These are phyloP conservation scores for Zymoseptoria pseudotritici DNA, from an alignment of 2,329 filamentous ascomycete genomes.

Conservation along the genomic window DNA sequence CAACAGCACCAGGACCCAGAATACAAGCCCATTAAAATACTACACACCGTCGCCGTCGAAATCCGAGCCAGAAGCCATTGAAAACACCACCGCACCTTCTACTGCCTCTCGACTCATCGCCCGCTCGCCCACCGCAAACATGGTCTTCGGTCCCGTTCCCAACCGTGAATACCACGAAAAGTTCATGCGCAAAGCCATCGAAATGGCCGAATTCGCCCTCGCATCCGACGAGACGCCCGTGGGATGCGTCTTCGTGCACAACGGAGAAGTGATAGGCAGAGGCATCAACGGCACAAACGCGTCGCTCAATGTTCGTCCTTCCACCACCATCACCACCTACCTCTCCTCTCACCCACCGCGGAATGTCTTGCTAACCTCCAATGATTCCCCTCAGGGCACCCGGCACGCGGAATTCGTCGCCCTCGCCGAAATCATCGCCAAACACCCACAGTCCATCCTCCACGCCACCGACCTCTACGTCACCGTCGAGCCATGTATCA, in stretches of 20 bases:
- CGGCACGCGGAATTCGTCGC: slow-evolving; percentile 94
- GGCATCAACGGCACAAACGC: slow-evolving; percentile 98
- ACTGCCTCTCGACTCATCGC: not conserved
- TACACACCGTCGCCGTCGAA: not conserved
- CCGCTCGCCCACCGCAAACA: slow-evolving; percentile 4
- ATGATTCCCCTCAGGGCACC: slow-evolving; percentile 55
- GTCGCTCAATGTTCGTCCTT: slow-evolving; percentile 54
- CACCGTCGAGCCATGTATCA: slow-evolving; percentile 96
- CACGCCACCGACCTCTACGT: slow-evolving; percentile 78
- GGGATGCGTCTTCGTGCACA: slow-evolving; percentile 84
- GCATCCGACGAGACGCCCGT: slow-evolving; percentile 87
- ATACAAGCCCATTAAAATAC: not conserved
- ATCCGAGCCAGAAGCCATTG: not conserved
- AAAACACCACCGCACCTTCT: not conserved
- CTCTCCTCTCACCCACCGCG: too few relatives aligned
- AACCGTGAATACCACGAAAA: slow-evolving; percentile 45
- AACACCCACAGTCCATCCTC: slow-evolving; percentile 61
- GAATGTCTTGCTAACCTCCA: not conserved
- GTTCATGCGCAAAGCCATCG: slow-evolving; percentile 80
- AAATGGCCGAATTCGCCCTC: slow-evolving; percentile 84
- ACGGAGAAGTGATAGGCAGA: slow-evolving; percentile 69
- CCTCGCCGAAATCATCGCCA: slow-evolving; percentile 57
- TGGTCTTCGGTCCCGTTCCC: slow-evolving; percentile 30
- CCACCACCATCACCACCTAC: not conserved
- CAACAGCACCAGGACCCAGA: not conserved